Base-by-base conservation (phyloP, 2,329 filamentous ascomycete species). In the Neoscytalidium dimidiatum region DNA sequence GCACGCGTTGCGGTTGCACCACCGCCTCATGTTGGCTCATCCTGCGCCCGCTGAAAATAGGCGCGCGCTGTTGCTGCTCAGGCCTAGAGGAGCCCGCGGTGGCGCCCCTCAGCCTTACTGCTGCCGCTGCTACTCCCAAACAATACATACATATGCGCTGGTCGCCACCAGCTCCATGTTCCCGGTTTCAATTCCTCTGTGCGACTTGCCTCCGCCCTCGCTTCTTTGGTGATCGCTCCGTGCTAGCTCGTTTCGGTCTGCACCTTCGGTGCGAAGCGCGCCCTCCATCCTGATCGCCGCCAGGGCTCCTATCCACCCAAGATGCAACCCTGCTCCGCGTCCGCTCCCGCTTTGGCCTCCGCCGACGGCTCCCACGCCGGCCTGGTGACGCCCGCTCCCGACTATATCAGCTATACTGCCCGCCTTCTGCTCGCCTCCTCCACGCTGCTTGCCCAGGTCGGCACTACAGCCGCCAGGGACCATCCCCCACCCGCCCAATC, bases 361-460 rank as follows among this genome's bases (percentile, higher is more conserved):
- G 33, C 51, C 1, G 8, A 31, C 33, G 44, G 17, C 23, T 4
- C 23, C 61, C 29, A 64, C 29, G 26, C 23, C 31, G 28, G 33
- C 31, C 44, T 65, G 44, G 13, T 60, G 26, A 33, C 13, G 44
- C 44, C 63, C 13, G 23, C 21, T 28, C 41, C 62, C 28, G 41
- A 65, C 53, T 65, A 65, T 65, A 65, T 65, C 63, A 65, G 35
- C 53, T 65, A 65, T 65, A 60, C 63, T 11, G 63, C 63, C 63
- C 63, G 26, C 44, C 53, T 65, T 26, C 53, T 65, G 23, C 52
- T 65, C 35, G 19, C 46, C 43, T 65, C 63, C 35, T 60, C 63
- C n/a, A 48, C 49, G 11, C 56, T 65, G 21, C 46, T 65, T 9
- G 63, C 56, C 53, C 35, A 60, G 33, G 43, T 65, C 63, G 63